Conservation (phyloP, 768 basidiomycete species). For the Termitomyces sp. region DNA sequence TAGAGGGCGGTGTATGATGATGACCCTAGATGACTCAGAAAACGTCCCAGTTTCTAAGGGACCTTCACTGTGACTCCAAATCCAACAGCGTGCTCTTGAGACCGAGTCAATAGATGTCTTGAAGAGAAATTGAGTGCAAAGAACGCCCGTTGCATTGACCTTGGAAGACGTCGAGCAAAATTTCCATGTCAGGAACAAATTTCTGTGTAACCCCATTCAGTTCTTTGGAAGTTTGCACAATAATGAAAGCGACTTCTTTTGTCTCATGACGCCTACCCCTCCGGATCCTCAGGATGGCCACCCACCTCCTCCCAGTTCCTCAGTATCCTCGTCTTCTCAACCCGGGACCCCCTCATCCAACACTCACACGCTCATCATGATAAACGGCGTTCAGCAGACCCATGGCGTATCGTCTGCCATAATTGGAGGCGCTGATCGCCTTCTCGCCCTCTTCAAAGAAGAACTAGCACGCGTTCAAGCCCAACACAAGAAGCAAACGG, state of each 20-base stretch:
- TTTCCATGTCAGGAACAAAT: neutral
- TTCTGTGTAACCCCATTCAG: too few species aligned
- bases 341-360: neutral
- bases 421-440: slow-evolving; percentile 1
- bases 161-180: too few species aligned
- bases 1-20: neutral
- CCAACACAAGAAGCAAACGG: neutral
- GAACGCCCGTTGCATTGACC: too few species aligned
- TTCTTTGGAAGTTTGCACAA: too few species aligned
- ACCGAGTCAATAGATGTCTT: neutral
- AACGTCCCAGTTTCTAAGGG: neutral
- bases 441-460: slow-evolving; percentile 6
- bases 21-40: neutral
- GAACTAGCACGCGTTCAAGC: slow-evolving; percentile 4
- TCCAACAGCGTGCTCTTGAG: too few species aligned
- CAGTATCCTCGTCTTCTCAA: neutral
- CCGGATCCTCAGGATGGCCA: neutral
- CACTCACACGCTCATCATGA: neutral
- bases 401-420: neutral
- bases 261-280: neutral
- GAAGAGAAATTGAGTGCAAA: neutral
- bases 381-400: neutral
- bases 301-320: neutral
- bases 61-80: neutral
- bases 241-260: neutral